Evolutionary conservation across 1,284 basidiomycete genomes (phyloP).

Genomic region (Trichosporon sp.): DNA sequence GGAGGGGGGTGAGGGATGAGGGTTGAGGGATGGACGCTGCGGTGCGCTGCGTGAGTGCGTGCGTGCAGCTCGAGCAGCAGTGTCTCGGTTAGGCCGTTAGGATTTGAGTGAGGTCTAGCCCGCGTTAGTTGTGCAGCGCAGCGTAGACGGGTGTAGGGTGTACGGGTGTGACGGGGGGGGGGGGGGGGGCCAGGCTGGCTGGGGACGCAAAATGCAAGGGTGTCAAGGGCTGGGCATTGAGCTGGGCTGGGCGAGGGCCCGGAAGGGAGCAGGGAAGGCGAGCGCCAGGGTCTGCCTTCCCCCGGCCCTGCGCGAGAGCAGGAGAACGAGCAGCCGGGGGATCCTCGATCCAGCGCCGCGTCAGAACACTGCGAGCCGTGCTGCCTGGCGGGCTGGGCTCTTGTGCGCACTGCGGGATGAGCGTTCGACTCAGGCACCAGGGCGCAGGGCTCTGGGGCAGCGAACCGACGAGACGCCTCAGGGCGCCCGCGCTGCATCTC

Average conservation of each 20-base stretch:
- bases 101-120: neutral
- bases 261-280: neutral
- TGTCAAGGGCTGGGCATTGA: neutral
- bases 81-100: constrained; percentile 2
- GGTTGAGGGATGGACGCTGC: neutral
- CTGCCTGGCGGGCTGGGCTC: constrained; percentile 1
- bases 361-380: too few relatives aligned
- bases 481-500: neutral
- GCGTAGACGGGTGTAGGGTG: too few relatives aligned
- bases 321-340: neutral
- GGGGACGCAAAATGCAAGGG: neutral
- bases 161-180: too few relatives aligned
- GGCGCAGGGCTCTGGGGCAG: neutral
- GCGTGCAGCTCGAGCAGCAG: neutral
- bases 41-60: neutral
- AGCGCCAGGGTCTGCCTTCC: neutral
- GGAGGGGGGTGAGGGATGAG: neutral
- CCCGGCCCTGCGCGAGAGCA: neutral
- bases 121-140: neutral
- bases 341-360: neutral
- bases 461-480: neutral
- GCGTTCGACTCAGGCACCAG: neutral
- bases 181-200: too few relatives aligned
- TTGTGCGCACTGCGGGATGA: neutral
- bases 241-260: neutral